These are phyloP conservation scores for Thuja plicata DNA, from an alignment of 83 land plant genomes.

Conservation along the genomic window DNA sequence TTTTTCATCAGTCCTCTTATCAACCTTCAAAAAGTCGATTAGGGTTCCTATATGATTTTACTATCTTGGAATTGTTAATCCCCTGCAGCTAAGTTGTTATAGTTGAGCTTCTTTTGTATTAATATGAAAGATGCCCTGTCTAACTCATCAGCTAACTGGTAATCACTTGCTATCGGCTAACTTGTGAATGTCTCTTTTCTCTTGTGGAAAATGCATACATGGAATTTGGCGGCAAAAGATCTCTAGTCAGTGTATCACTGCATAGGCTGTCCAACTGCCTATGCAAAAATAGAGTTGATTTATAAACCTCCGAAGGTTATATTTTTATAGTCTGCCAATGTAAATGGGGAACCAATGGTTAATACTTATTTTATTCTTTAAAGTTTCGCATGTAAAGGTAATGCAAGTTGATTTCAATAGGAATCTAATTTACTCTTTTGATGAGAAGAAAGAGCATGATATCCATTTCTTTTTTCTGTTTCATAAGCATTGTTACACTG, in stretches of 20 bases:
- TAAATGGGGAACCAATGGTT: not conserved
- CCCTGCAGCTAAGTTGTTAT: not conserved
- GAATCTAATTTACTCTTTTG: not conserved
- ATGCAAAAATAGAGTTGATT: not conserved
- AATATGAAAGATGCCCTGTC: not conserved
- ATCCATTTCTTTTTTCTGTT: not conserved
- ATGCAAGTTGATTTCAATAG: not conserved
- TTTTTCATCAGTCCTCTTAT: not conserved
- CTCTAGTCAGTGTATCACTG: not conserved
- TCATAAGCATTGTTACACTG: not conserved
- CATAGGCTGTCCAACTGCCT: not conserved
- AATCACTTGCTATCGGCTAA: not conserved
- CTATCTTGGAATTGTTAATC: not conserved
- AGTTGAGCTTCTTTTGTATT: not conserved
- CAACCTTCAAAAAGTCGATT: not conserved
- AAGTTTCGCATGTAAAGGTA: not conserved
- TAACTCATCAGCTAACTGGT: not conserved
- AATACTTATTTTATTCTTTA: not conserved
- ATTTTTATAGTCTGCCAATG: not conserved
- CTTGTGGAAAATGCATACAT: not conserved
- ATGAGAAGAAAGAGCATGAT: not conserved
- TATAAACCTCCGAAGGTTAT: not conserved
- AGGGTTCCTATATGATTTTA: not conserved
- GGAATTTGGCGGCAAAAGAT: not conserved
- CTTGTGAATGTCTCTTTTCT: not conserved